These are phyloP conservation scores for Hypomyces rosellus DNA, from an alignment of 2,329 filamentous ascomycete genomes.

Conservation along the genomic window DNA sequence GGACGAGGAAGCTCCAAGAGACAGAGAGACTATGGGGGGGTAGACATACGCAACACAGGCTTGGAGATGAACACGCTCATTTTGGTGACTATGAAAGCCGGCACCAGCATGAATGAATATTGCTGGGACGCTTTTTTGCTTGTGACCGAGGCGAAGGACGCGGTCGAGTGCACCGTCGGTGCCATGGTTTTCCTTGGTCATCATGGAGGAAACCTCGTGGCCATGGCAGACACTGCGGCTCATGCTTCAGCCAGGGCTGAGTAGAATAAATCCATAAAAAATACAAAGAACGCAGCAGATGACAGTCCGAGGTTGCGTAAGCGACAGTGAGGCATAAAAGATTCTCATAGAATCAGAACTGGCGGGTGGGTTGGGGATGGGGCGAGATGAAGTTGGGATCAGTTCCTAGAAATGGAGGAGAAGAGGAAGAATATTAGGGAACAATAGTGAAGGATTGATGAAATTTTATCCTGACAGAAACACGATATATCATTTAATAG, in stretches of 20 bases:
- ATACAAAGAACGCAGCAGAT: neutral
- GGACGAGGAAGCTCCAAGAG: neutral
- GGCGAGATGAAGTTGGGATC: too few relatives aligned
- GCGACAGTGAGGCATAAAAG: neutral
- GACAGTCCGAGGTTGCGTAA: neutral
- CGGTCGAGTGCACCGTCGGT: slow-evolving; percentile 38
- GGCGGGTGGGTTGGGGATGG: too few relatives aligned
- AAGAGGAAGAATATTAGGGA: too few relatives aligned
- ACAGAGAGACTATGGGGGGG: neutral
- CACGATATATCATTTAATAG: too few relatives aligned
- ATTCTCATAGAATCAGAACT: neutral
- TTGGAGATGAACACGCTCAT: slow-evolving; percentile 76
- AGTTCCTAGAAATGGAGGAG: too few relatives aligned
- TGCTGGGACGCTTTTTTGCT: slow-evolving; percentile 47
- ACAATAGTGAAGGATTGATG: too few relatives aligned
- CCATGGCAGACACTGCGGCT: slow-evolving; percentile 18
- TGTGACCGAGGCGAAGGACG: slow-evolving; percentile 29
- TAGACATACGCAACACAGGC: slow-evolving; percentile 76
- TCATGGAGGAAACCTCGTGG: slow-evolving; percentile 33
- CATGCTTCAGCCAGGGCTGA: slow-evolving; percentile 24
- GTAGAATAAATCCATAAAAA: neutral
- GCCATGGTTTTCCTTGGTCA: slow-evolving; percentile 40
- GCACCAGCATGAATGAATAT: slow-evolving; percentile 96
- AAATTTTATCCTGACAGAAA: too few relatives aligned
- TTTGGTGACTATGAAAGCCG: slow-evolving; percentile 83